Evolutionary conservation across 2,329 filamentous ascomycete genomes (phyloP), one percentile per base, ranked within the genome.

Genomic region (Cercospora canescens): DNA sequence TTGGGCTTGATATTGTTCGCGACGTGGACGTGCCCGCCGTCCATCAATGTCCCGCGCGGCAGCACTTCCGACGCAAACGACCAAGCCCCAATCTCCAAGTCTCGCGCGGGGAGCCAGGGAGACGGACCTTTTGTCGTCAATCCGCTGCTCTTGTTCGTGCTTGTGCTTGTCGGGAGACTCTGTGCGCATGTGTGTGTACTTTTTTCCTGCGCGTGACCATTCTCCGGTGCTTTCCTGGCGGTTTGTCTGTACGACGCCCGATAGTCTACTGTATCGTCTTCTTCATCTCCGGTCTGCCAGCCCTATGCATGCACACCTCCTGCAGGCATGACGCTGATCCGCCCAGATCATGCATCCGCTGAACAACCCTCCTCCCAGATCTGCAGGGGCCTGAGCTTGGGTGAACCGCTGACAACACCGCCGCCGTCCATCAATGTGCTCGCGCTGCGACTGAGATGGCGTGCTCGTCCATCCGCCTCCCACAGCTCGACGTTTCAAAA

Each of bases 1-100:
- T 34, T 21, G 24, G n/a, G 52, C 52, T 56, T 56, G 52, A 56
- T 56, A 56, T 56, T 56, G 52, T 56, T 56, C 28, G 28, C 52
- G 21, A 30, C 21, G 50, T 18, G n/a, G n/a, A n/a, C n/a, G 30
- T 9, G 50, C 14, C 24, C 50, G 32, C 32, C 26, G 52, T 56
- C 52, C 52, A 56, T 56, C 52, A 56, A 56, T 18, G 52, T 56
- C 52, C 52, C 52, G 52, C 52, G 28, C 52, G 30, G n/a, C 14
- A 28, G 12, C 3, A n/a, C 16, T 56, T 30, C 52, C 52, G 52
- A 18, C 52, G n/a, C 52, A 35, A 28, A 52, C 24, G 45, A 52
- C 45, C 21, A 24, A 28, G 45, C 45, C 24, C 12, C 32, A 35
- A 35, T 35, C 32, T 35, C 32, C 32, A 11, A 21, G 16, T 45